Conservation (phyloP, 2,329 filamentous ascomycete genomes). For the Sporothrix curviconia region DNA sequence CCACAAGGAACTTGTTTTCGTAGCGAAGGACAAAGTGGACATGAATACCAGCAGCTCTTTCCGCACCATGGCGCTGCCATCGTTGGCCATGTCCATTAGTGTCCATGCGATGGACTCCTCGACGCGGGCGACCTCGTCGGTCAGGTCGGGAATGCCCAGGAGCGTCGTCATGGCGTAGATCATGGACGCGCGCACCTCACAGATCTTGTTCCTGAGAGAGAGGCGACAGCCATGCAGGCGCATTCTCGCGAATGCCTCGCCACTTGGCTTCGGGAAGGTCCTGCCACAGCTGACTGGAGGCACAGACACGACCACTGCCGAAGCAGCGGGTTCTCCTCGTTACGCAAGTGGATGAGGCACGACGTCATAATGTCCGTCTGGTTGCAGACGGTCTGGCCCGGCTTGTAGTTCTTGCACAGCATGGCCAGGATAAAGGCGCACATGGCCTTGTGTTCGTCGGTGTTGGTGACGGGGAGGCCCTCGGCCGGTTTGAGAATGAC, state of each 20-base stretch:
- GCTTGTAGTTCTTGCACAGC: conserved; percentile 91
- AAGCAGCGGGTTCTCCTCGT: conserved; percentile 79
- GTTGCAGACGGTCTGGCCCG: conserved; percentile 86
- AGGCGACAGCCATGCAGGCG: conserved; percentile 72
- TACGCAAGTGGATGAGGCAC: conserved; percentile 75
- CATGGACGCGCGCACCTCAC: conserved; percentile 90
- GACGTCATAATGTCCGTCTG: conserved; percentile 85
- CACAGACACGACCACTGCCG: conserved; percentile 95
- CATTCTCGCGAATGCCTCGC: conserved; percentile 84
- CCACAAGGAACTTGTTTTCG: conserved; percentile 84
- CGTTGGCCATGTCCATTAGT: conserved; percentile 83
- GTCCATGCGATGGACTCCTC: conserved; percentile 88
- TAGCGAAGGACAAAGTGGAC: conserved; percentile 88
- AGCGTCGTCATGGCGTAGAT: conserved; percentile 91
- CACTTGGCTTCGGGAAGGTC: conserved; percentile 91
- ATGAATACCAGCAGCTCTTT: conserved; percentile 92
- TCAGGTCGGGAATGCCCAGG: conserved; percentile 85
- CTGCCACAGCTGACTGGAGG: conserved; percentile 88
- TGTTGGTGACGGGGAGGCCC: conserved; percentile 76
- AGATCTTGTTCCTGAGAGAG: conserved; percentile 78
- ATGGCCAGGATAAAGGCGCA: conserved; percentile 96
- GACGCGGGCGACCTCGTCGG: conserved; percentile 80
- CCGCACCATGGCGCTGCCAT: conserved; percentile 89
- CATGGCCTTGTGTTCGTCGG: conserved; percentile 95
- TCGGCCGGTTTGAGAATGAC: conserved; percentile 79